Conservation (phyloP, 2,329 filamentous ascomycete genomes). For the Fusarium palustre region DNA sequence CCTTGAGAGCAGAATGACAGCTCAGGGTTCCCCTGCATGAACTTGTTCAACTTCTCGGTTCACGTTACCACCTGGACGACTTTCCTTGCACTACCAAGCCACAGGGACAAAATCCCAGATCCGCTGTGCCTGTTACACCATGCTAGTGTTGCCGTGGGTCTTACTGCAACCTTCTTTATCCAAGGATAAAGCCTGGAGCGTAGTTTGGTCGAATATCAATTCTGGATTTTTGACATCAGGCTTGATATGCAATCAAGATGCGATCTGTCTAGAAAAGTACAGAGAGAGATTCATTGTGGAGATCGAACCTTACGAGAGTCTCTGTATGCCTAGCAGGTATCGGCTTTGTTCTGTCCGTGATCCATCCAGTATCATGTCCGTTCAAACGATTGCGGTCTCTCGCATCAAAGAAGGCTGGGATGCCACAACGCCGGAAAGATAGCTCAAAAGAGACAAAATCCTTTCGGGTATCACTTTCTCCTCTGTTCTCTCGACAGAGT, state of each 20-base stretch:
- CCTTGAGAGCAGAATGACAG: not conserved
- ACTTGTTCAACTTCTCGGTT: not conserved
- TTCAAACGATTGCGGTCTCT: not conserved
- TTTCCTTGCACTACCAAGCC: not conserved
- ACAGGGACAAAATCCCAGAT: not conserved
- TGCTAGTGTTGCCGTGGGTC: not conserved
- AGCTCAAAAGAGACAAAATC: not conserved
- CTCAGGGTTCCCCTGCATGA: not conserved
- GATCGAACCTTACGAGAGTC: not conserved
- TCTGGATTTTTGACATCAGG: not conserved
- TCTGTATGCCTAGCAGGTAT: not conserved
- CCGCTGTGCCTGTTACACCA: not conserved
- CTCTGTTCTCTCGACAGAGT: not conserved
- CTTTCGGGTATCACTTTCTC: not conserved
- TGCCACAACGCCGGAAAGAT: not conserved
- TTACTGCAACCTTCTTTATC: not conserved
- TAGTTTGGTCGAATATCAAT: not conserved
- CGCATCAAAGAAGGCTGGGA: not conserved
- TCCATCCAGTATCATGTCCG: not conserved
- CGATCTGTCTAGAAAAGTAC: not conserved
- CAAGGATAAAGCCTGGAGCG: not conserved
- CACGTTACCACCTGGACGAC: constrained; percentile 5
- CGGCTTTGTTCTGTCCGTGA: not conserved
- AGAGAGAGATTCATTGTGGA: not conserved
- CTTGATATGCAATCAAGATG: not conserved